Conservation (phyloP, 305 asterid genomes). For the Lippia alba region DNA sequence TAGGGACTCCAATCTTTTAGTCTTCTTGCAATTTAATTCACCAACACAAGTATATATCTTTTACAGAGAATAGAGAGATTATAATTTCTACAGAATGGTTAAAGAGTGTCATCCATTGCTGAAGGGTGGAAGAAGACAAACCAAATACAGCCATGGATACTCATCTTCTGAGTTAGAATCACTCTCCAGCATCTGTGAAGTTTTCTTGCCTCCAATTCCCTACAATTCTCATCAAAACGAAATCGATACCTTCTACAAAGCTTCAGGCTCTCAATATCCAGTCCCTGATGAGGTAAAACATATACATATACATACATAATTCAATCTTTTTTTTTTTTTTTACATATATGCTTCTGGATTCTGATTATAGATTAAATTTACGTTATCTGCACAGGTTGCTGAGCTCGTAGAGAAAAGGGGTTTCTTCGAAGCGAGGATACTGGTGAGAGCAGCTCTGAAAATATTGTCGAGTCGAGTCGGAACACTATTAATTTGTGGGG, state of each 20-base stretch:
- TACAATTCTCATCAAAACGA: conserved; percentile 22
- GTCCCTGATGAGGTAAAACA: conserved; percentile 75
- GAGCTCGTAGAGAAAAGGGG: conserved; percentile 54
- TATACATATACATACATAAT: too few species aligned
- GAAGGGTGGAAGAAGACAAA: conserved; percentile 70
- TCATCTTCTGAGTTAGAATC: conserved; percentile 55
- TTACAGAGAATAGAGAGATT: not conserved
- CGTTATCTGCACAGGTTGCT: conserved; percentile 56
- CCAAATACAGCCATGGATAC: conserved; percentile 69
- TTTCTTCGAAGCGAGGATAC: conserved; percentile 47
- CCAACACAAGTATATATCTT: not conserved
- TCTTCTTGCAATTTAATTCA: not conserved
- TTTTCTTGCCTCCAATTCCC: conserved; percentile 50
- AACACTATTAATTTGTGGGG: conserved; percentile 66
- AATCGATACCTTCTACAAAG: conserved; percentile 39
- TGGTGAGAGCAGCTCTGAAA: conserved; percentile 50
- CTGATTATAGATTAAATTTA: not conserved
- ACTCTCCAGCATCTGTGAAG: conserved; percentile 55
- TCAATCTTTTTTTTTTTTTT: not conserved
- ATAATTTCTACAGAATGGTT: conserved; percentile 40
- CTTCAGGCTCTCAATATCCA: conserved; percentile 73
- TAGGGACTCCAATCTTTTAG: not conserved
- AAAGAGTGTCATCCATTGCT: conserved; percentile 61
- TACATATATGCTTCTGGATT: not conserved
- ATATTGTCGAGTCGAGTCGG: conserved; percentile 74